phyloP scores from a whole-genome alignment of 176 grass and related monocot species.

The Tillandsia leiboldiana region DNA sequence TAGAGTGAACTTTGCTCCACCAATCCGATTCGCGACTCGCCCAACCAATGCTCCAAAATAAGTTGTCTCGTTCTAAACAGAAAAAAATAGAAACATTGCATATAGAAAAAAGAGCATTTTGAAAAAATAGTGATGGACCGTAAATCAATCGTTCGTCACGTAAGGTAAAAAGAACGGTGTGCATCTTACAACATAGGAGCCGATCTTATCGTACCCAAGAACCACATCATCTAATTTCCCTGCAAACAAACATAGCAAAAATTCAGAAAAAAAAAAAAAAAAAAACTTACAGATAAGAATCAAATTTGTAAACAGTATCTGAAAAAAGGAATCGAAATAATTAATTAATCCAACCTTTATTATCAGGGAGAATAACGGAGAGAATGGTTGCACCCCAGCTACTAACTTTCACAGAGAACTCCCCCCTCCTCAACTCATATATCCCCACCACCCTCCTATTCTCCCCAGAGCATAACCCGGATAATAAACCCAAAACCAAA shows the following conservation, averaged over 20 bases:
- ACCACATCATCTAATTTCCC: slow-evolving; percentile 72
- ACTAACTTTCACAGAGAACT: slow-evolving; percentile 35
- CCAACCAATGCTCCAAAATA: slow-evolving; percentile 88
- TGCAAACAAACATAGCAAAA: slow-evolving; percentile 12
- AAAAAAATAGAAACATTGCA: background rate
- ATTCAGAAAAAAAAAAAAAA: background rate
- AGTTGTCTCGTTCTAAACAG: slow-evolving; percentile 45
- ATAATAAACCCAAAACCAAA: slow-evolving; percentile 8
- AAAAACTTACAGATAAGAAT: background rate
- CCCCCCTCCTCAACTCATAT: slow-evolving; percentile 36
- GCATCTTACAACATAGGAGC: slow-evolving; percentile 48
- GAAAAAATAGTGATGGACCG: background rate
- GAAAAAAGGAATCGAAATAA: background rate
- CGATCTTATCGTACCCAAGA: slow-evolving; percentile 65
- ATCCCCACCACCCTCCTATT: slow-evolving; percentile 27
- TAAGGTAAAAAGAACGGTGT: background rate
- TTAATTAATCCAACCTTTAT: slow-evolving; percentile 33
- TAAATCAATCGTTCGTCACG: background rate
- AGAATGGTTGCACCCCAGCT: slow-evolving; percentile 43
- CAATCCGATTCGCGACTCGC: slow-evolving; percentile 77
- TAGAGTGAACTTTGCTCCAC: slow-evolving; percentile 51
- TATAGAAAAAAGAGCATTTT: background rate
- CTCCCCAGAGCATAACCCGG: background rate
- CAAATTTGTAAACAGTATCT: background rate
- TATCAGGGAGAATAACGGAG: slow-evolving; percentile 50